Percentiles rank a stretch among this genome's conserved stretches.
Conservation (phyloP, 306 rosid species). For the Echinosophora koreensis region DNA sequence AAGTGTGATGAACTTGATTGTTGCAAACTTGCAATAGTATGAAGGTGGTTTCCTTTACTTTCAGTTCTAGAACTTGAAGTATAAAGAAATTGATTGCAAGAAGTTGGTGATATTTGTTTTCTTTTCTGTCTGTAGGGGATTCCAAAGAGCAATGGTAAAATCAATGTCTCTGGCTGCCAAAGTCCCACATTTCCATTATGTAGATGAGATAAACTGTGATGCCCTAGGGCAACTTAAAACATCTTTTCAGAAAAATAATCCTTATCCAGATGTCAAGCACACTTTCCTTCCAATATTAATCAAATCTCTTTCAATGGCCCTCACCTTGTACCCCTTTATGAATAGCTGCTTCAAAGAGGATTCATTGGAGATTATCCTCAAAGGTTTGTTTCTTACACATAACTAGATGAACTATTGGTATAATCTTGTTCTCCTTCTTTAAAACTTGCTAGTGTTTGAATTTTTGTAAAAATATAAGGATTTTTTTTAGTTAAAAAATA, state of each 20-base stretch:
- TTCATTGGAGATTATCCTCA: conserved; percentile 74
- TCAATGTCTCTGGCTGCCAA: conserved; percentile 89
- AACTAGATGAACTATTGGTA: conserved; percentile 17
- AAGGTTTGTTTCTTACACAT: conserved; percentile 65
- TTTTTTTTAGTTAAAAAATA: not conserved
- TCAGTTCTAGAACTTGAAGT: conserved; percentile 4
- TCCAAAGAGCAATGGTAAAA: conserved; percentile 83
- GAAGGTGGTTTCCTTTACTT: conserved; percentile 33
- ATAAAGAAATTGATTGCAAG: conserved; percentile 9
- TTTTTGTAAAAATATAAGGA: conserved; percentile 19
- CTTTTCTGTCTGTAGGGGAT: conserved; percentile 70
- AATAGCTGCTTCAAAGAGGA: conserved; percentile 91
- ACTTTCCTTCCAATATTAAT: conserved; percentile 88
- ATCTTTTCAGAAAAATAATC: conserved; percentile 74
- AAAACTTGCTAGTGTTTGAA: conserved; percentile 18
- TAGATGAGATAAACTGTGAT: conserved; percentile 86
- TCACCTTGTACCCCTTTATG: conserved; percentile 74
- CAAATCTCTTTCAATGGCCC: conserved; percentile 86
- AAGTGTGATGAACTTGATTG: conserved; percentile 31
- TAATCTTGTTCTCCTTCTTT: conserved; percentile 9
- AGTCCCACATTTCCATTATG: conserved; percentile 95
- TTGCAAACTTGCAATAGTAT: conserved; percentile 33
- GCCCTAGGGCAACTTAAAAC: conserved; percentile 79
- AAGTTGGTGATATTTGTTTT: conserved; percentile 23
- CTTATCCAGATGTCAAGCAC: conserved; percentile 75